Evolutionary conservation across 2,329 filamentous ascomycete species (phyloP), one percentile per base, ranked within the genome.

Genomic region (Orbilia javanica): DNA sequence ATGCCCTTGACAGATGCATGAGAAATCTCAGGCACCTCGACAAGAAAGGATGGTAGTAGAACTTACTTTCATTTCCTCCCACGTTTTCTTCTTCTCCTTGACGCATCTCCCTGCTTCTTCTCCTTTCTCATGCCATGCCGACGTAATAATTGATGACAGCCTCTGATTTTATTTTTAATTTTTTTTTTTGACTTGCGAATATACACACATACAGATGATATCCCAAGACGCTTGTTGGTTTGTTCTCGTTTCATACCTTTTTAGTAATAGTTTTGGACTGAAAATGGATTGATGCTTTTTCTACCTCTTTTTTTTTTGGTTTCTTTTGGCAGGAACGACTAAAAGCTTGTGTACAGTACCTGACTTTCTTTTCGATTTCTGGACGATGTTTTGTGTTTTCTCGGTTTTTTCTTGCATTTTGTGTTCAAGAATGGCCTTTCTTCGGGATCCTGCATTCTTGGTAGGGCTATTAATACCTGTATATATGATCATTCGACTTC

Each of bases 271-370:
- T 44, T 5, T 69, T 57, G 55, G 55, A 39, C 42, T 34, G 55
- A 60, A 60, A 60, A 42, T 42, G 55, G 55, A 39, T 42, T 60
- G 55, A 60, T 63, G 25, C 20, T 69, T 22, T 69, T 20, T n/a
- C n/a, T n/a, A n/a, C n/a, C n/a, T n/a, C n/a, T n/a, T n/a, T n/a
- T n/a, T n/a, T n/a, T n/a, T n/a, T n/a, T n/a, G n/a, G n/a, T n/a
- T n/a, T n/a, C n/a, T n/a, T 69, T 76, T 69, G 55, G 72, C 55
- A 57, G 66, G 64, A 46, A 57, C 60, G 60, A 70, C 66, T 55
- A 70, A 77, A 77, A 76, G 62, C 48, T 70, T 77, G 44, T 70
- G 57, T 66, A 77, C 68, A 66, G 70, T 74, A 68, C 53, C 31
- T 52, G 34, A 31, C 18, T 25, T n/a, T 42, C 36, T 42, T 44